These are phyloP conservation scores for Tuctoria greenei DNA, from an alignment of 176 grass and related monocot species.

Conservation along the genomic window DNA sequence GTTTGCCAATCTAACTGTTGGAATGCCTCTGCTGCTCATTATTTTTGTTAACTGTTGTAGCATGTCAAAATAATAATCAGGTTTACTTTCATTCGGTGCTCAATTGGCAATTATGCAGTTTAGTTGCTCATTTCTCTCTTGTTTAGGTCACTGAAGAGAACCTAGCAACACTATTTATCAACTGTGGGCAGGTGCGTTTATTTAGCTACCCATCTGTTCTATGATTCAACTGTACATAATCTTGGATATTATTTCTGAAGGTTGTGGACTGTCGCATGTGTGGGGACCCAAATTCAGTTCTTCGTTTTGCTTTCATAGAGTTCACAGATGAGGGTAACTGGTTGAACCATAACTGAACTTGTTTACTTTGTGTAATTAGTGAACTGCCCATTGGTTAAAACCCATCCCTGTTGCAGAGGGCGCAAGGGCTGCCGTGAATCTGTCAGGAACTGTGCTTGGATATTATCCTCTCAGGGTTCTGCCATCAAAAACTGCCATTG, in stretches of 20 bases:
- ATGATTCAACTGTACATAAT: constrained; percentile 14
- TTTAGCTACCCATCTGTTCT: constrained; percentile 20
- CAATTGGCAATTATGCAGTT: constrained; percentile 4
- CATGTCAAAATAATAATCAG: not conserved
- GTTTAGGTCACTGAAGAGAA: constrained; percentile 97
- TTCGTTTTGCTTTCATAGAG: constrained; percentile 99
- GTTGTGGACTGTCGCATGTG: constrained; percentile 99
- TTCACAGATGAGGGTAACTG: constrained; percentile 96
- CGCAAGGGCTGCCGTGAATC: constrained; percentile 77
- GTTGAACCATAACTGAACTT: constrained; percentile 26
- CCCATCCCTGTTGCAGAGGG: constrained; percentile 55
- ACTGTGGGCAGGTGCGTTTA: constrained; percentile 68
- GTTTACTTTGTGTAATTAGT: constrained; percentile 21
- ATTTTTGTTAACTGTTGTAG: not conserved
- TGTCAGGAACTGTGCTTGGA: constrained; percentile 94
- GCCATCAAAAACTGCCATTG: constrained; percentile 98
- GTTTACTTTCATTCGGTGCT: not conserved
- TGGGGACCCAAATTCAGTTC: constrained; percentile 97
- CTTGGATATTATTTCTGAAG: constrained; percentile 39
- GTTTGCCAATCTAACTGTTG: not conserved
- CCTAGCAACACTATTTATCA: constrained; percentile 89
- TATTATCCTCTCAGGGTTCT: constrained; percentile 96
- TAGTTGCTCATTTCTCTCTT: constrained; percentile 24
- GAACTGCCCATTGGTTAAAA: constrained; percentile 19
- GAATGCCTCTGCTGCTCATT: constrained; percentile 6